Evolutionary conservation across 2,329 filamentous ascomycete genomes (phyloP).

Genomic region (Knufia petricola): DNA sequence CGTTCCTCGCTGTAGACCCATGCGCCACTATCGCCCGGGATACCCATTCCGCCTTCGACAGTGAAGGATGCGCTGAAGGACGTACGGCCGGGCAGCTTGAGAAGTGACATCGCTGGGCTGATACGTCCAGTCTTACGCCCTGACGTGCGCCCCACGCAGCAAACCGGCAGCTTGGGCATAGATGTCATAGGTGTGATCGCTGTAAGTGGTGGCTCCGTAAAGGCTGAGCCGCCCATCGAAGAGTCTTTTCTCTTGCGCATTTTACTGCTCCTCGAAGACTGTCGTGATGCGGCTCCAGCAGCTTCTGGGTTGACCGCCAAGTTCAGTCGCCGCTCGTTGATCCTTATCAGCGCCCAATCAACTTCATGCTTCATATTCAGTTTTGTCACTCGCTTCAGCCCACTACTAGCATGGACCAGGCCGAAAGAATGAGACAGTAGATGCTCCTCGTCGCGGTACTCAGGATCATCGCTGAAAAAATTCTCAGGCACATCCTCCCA

Average conservation of each 20-base stretch:
- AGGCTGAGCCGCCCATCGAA: background rate
- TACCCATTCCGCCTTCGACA: constrained; percentile 39
- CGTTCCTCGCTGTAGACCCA: constrained; percentile 77
- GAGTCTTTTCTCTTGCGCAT: background rate
- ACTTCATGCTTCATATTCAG: constrained; percentile 76
- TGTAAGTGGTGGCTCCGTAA: constrained; percentile 21
- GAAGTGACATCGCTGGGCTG: constrained; percentile 64
- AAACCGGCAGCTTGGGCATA: constrained; percentile 67
- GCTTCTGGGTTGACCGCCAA: constrained; percentile 36
- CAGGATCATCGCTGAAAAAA: constrained; percentile 66
- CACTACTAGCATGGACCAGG: constrained; percentile 79
- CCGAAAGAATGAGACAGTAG: constrained; percentile 72
- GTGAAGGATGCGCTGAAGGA: constrained; percentile 67
- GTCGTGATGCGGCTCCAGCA: constrained; percentile 27
- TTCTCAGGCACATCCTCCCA: constrained; percentile 75
- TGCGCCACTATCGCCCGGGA: constrained; percentile 84
- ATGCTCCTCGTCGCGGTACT: constrained; percentile 71
- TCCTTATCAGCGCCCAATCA: constrained; percentile 86
- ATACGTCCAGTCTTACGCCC: constrained; percentile 74
- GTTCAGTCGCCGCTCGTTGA: constrained; percentile 61
- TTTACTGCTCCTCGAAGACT: constrained; percentile 26
- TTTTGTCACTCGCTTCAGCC: constrained; percentile 65
- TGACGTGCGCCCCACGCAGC: constrained; percentile 79
- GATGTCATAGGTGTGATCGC: constrained; percentile 50
- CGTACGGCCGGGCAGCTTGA: constrained; percentile 76